Base-by-base conservation (phyloP, 345 rosid species). In the Syzygium oleosum region DNA sequence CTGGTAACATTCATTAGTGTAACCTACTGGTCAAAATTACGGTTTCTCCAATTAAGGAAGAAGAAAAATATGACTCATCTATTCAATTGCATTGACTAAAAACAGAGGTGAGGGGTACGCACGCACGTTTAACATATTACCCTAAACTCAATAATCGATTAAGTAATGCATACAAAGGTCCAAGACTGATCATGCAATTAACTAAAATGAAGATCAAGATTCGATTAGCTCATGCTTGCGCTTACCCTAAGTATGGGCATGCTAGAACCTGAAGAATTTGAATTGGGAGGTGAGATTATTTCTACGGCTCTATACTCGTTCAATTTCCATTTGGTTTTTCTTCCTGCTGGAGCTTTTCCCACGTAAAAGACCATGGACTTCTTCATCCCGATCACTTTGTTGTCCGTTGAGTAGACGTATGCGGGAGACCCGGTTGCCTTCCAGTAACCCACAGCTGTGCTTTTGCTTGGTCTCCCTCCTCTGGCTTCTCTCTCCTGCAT, bases 241-340 rank as follows among this genome's bases (percentile, higher is more conserved):
- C 46, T 79, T 91, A 89, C 55, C 34, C 73, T 61, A 61, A 61
- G n/a, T 19, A n/a, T 61, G 73, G 73, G 73, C 73, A n/a, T 7
- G 73, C 73, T n/a, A 61, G 38, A 61, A 61, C 23, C 34, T 53
- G 25, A 25, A 31, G 65, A 59, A 53, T 29, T 52, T 38, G 56
- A 8, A 22, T 34, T 52, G 52, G 31, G 31, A 23, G 59, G 55
- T 9, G 53, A 61, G 85, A 29, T 88, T 86, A 88, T 92, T 86
- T 95, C 94, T 73, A 94, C 90, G 87, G 96, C 96, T 92, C 91
- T 93, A 86, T 96, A 96, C 91, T 96, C 98, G 38, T 61, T 61
- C 73, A 61, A 61, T 61, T 61, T 61, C 73, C 73, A 61, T n/a
- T 61, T 61, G 73, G 73, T 61, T 61, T 61, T 61, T n/a, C 38